Conservation (phyloP, 2,329 filamentous ascomycete genomes). For the Ascochyta viciae-villosae region DNA sequence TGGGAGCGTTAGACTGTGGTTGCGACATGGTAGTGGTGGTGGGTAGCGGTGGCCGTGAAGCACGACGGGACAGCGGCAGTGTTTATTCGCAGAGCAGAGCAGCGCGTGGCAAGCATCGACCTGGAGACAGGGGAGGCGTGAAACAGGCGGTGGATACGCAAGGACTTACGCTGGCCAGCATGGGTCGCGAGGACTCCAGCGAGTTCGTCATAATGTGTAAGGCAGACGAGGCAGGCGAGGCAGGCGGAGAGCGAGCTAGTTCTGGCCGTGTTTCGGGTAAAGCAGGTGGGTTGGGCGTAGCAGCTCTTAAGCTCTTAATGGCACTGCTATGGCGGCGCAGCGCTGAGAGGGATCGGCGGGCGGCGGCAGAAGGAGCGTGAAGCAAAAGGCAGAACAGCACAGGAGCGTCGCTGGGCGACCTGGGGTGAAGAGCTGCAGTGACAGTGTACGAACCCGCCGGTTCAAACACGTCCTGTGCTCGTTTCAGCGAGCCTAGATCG, state of each 20-base stretch:
- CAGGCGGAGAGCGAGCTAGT: slow-evolving; percentile 4
- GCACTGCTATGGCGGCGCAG: neutral
- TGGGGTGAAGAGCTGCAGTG: slow-evolving; percentile 13
- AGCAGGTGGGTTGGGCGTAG: slow-evolving; percentile 5
- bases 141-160: slow-evolving; percentile 39
- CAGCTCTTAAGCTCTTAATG: neutral
- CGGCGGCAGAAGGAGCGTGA: slow-evolving; percentile 4
- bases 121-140: slow-evolving; percentile 31
- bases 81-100: slow-evolving; percentile 20
- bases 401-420: slow-evolving; percentile 2
- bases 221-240: slow-evolving; percentile 1
- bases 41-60: slow-evolving; percentile 8
- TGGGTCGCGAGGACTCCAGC: slow-evolving; percentile 50
- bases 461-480: slow-evolving; percentile 26
- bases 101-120: slow-evolving; percentile 24
- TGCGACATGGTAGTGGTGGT: slow-evolving; percentile 29
- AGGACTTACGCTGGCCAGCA: slow-evolving; percentile 50
- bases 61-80: slow-evolving; percentile 5
- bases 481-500: slow-evolving; percentile 34
- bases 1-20: slow-evolving; percentile 34
- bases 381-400: neutral
- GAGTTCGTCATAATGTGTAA: slow-evolving; percentile 47
- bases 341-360: slow-evolving; percentile 6
- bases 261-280: slow-evolving; percentile 13
- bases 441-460: slow-evolving; percentile 10